phyloP scores from a whole-genome alignment of 208 protist genomes.

The Leishmania turanica region DNA sequence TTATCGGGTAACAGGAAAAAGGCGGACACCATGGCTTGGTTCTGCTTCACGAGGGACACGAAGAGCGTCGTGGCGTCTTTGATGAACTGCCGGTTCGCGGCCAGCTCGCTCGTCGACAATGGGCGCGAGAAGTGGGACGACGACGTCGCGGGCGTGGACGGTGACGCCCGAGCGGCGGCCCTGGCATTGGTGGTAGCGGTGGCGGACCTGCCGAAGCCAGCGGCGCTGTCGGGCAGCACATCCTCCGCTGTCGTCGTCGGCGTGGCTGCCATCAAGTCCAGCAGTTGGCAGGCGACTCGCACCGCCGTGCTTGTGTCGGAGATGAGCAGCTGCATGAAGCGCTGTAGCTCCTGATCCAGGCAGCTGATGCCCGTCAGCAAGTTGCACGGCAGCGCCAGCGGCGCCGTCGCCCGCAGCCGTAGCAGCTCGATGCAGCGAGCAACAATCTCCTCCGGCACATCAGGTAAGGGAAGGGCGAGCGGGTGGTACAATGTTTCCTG shows the following conservation, averaged over 20 bases:
- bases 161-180: background rate
- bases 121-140: background rate
- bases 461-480: constrained; percentile 18
- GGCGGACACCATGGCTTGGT: constrained; percentile 23
- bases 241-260: constrained; percentile 23
- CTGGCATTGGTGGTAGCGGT: background rate
- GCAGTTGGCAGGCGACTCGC: constrained; percentile 27
- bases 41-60: constrained; percentile 29
- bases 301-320: constrained; percentile 10
- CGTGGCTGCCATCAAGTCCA: constrained; percentile 30
- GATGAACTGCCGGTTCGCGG: constrained; percentile 36
- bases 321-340: constrained; percentile 32
- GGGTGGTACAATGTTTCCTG: constrained; percentile 21
- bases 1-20: constrained; percentile 57
- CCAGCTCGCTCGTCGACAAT: constrained; percentile 3
- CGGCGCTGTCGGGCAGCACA: constrained; percentile 4
- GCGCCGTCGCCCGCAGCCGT: constrained; percentile 24
- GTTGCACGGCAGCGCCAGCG: constrained; percentile 32
- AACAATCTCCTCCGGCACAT: constrained; percentile 23
- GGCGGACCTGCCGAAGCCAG: background rate
- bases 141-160: background rate
- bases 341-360: constrained; percentile 37
- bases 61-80: constrained; percentile 31
- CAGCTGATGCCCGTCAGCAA: constrained; percentile 32
- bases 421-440: constrained; percentile 29